Evolutionary conservation across 495 filamentous ascomycete species (phyloP), one percentile per base, ranked within the genome.

Genomic region (Lepraria neglecta): DNA sequence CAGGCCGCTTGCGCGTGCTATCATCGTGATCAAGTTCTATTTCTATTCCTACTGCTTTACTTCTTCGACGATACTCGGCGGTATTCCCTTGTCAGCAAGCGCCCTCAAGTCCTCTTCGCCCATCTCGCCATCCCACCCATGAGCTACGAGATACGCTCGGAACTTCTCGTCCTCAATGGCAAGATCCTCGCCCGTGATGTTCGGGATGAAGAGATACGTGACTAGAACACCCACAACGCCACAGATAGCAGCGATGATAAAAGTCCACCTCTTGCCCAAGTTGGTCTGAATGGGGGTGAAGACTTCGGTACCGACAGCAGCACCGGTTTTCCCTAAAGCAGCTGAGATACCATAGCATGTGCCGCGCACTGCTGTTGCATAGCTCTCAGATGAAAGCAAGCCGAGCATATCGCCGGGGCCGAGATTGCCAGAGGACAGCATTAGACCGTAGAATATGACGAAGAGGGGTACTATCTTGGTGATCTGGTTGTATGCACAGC

Each of bases 321-420:
- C 80, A 14, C 80, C 80, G 0, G 77, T 69, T 61, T 82, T 80
- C 5, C 78, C 79, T 50, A 82, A 44, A 2, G 80, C 80, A n/a
- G 79, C 79, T 1, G 77, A 78, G 6, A 82, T 56, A 10, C 79
- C 79, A 50, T 80, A 80, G 64, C 75, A 80, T 0, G 75, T 79
- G 0, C 79, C 79, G 6, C 79, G 72, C 5, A 82, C 76, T 21
- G 74, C 71, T 5, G 79, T 82, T 0, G 78, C 75, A 56, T 79
- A 82, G 9, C 72, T 70, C 55, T 82, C 79, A 0, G 77, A 80
- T 0, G 77, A 79, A 0, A 80, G 54, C 4, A 82, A 65, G 5
- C 77, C 78, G 15, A 81, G 69, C 75, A 78, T 79, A 50, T 80
- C 76, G 0, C 79, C 79, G 0, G 79, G 79, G 2, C 80, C 80